Evolutionary conservation across 306 rosid genomes (phyloP).

Genomic region (Fragaria vesca): DNA sequence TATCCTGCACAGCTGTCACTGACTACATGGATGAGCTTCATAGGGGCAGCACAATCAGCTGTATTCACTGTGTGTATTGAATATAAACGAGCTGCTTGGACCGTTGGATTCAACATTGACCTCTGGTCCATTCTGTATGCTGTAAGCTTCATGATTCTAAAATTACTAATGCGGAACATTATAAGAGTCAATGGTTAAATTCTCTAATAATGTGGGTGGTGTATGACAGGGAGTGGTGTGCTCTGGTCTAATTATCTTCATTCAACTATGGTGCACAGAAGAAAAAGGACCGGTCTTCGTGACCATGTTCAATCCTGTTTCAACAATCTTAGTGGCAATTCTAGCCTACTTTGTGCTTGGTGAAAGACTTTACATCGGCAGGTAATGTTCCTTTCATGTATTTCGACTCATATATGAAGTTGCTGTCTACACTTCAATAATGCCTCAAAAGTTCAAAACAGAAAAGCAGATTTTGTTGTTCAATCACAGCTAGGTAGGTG

Average conservation of each 20-base stretch:
- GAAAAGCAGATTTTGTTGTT: not conserved
- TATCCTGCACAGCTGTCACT: constrained; percentile 79
- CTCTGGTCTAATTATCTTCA: constrained; percentile 48
- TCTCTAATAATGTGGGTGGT: constrained; percentile 7
- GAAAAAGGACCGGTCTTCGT: constrained; percentile 85
- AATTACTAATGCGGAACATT: not conserved
- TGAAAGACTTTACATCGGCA: constrained; percentile 73
- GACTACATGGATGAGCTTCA: constrained; percentile 68
- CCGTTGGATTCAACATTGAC: constrained; percentile 59
- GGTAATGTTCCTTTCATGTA: constrained; percentile 35
- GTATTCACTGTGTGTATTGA: constrained; percentile 46
- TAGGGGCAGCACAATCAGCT: constrained; percentile 84
- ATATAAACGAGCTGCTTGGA: constrained; percentile 63
- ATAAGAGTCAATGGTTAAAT: not conserved
- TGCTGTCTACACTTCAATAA: not conserved
- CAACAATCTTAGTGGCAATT: constrained; percentile 57
- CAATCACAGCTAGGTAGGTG: not conserved
- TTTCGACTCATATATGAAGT: not conserved
- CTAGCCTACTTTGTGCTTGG: constrained; percentile 76
- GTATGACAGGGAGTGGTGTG: constrained; percentile 61
- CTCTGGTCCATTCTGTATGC: constrained; percentile 67
- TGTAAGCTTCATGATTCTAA: constrained; percentile 38
- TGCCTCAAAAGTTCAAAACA: not conserved
- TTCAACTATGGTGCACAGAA: constrained; percentile 77
- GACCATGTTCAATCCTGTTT: constrained; percentile 67